A percentile compares a stretch with the other conserved stretches of the same genome.
Conservation (phyloP, 2,329 filamentous ascomycete species). For the Aciculosporium take region DNA sequence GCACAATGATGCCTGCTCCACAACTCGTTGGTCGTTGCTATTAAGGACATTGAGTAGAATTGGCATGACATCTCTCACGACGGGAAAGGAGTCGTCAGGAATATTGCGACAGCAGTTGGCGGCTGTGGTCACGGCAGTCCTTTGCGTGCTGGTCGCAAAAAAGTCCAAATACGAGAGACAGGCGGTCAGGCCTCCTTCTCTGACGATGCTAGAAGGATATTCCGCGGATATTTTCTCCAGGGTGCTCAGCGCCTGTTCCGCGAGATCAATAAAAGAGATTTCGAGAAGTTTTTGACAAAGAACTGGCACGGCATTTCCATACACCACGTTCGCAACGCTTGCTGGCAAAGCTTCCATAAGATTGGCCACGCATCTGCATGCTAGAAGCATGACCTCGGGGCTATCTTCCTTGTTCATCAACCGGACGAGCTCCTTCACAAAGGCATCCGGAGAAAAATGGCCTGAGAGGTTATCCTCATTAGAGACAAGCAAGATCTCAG, state of each 20-base stretch:
- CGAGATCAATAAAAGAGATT: conserved; percentile 93
- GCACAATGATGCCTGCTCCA: conserved; percentile 91
- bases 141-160: conserved; percentile 91
- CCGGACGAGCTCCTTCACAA: conserved; percentile 82
- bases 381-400: conserved; percentile 91
- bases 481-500: conserved; percentile 82
- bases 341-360: conserved; percentile 93
- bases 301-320: conserved; percentile 89
- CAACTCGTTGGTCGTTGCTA: conserved; percentile 90
- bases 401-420: conserved; percentile 95
- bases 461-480: conserved; percentile 94
- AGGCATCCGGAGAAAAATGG: conserved; percentile 86
- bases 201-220: conserved; percentile 87
- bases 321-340: conserved; percentile 89
- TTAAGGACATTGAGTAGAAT: conserved; percentile 78
- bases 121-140: conserved; percentile 90
- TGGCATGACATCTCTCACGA: conserved; percentile 91
- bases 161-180: conserved; percentile 94
- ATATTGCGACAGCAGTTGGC: conserved; percentile 98
- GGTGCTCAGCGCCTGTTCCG: conserved; percentile 91
- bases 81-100: conserved; percentile 79
- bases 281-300: conserved; percentile 90
- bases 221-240: conserved; percentile 95
- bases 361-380: conserved; percentile 90
- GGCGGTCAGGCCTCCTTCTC: conserved; percentile 88